phyloP scores from a whole-genome alignment of 2,329 filamentous ascomycete species.

The Alternaria postmessia region DNA sequence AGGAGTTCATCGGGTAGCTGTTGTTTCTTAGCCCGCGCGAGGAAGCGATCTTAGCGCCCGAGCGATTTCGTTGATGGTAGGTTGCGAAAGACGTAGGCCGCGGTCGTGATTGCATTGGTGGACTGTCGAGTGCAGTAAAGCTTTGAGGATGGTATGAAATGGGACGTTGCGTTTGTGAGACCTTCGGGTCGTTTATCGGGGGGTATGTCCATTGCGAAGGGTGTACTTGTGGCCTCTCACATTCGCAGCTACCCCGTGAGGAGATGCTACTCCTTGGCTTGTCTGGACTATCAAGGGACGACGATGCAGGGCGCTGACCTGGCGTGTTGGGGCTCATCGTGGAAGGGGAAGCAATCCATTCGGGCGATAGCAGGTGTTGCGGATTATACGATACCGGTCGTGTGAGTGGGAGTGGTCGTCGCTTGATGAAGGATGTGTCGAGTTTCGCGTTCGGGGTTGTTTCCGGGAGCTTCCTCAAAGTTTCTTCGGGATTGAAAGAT shows the following conservation, averaged over 20 bases:
- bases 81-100: constrained; percentile 39
- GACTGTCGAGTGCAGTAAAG: constrained; percentile 27
- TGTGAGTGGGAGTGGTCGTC: constrained; percentile 24
- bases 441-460: constrained; percentile 19
- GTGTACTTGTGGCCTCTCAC: constrained; percentile 23
- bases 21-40: constrained; percentile 37
- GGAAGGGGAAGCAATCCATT: constrained; percentile 33
- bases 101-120: constrained; percentile 24
- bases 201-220: constrained; percentile 26
- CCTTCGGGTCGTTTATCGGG: constrained; percentile 11
- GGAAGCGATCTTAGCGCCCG: constrained; percentile 40
- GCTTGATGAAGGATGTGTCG: constrained; percentile 27
- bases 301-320: constrained; percentile 24
- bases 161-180: constrained; percentile 17
- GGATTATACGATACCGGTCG: constrained; percentile 31
- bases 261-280: constrained; percentile 25
- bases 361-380: constrained; percentile 30
- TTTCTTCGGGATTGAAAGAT: constrained; percentile 23
- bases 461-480: constrained; percentile 19
- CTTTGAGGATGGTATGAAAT: constrained; percentile 26
- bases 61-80: constrained; percentile 34
- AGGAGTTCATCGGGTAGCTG: constrained; percentile 33
- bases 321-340: constrained; percentile 27
- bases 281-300: constrained; percentile 22
- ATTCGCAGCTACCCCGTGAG: constrained; percentile 25